A percentile compares a stretch with the other conserved stretches of the same genome.
These are phyloP conservation scores for Phylloporus rhodoxanthus DNA, from an alignment of 768 basidiomycete genomes.

Conservation along the genomic window DNA sequence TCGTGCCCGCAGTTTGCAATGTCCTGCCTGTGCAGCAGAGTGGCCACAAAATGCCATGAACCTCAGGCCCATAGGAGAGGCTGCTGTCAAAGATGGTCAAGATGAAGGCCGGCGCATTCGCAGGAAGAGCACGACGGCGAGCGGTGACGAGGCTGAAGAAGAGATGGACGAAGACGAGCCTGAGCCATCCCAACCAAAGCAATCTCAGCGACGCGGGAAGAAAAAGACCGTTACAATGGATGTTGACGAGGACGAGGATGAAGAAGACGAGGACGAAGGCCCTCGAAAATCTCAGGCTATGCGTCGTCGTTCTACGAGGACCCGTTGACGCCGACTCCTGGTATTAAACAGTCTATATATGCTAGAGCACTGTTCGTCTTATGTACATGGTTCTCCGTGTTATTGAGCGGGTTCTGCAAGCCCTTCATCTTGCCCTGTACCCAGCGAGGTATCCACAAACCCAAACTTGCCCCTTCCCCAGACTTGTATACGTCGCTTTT, in stretches of 20 bases:
- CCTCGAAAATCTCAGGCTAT: slow-evolving; percentile 16
- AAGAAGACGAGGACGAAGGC: slow-evolving; percentile 20
- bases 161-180: slow-evolving; percentile 32
- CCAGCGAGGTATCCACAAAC: slow-evolving; percentile 50
- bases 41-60: slow-evolving; percentile 56
- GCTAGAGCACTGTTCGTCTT: slow-evolving; percentile 22
- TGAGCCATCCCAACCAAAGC: slow-evolving; percentile 29
- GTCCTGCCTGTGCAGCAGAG: slow-evolving; percentile 50
- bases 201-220: slow-evolving; percentile 24
- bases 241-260: slow-evolving; percentile 39
- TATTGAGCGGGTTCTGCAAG: slow-evolving; percentile 22
- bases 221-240: slow-evolving; percentile 36
- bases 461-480: slow-evolving; percentile 91
- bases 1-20: slow-evolving; percentile 39
- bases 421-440: slow-evolving; percentile 35
- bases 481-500: slow-evolving; percentile 60
- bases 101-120: slow-evolving; percentile 38
- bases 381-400: slow-evolving; percentile 14
- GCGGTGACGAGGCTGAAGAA: slow-evolving; percentile 42
- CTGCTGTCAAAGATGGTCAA: slow-evolving; percentile 57
- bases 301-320: slow-evolving; percentile 19
- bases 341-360: slow-evolving; percentile 3
- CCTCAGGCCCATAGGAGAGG: slow-evolving; percentile 61
- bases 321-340: slow-evolving; percentile 6
- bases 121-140: slow-evolving; percentile 31